Base-by-base conservation (phyloP, 768 basidiomycete species). In the Lanmaoa rubissima region DNA sequence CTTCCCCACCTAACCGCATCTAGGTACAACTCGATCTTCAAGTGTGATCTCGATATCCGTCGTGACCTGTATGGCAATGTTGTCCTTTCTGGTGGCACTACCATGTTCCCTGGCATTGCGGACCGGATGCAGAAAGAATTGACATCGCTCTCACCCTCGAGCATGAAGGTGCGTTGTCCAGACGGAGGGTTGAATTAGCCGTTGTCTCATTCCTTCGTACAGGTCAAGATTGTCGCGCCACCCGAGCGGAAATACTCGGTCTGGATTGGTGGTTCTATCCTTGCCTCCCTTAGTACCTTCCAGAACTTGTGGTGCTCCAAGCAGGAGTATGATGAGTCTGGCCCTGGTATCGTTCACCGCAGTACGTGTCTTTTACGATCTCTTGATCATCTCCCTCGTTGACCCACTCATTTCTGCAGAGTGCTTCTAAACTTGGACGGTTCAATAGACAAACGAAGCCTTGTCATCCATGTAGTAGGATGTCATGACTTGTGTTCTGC, bases 81-180 rank as follows among this genome's bases (percentile, higher is more conserved):
- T n/a, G 74, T 73, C 14, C 75, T 85, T 65, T 82, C 82, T 56
- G 92, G 92, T 69, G 92, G 92, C 70, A 91, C 90, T 60, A 94
- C 92, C 69, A 94, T 95, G 92, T 94, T 94, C 89, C 87, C 90
- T 64, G 94, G 93, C 79, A 94, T 96, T 66, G 85, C 92, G 64
- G 94, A 96, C 75, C 89, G 94, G 67, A 92, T 96, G 91, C 90
- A 92, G 74, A 94, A 93, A 81, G 93, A 96, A 77, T 79, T 96
- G 71, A 89, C 89, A 21, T 78, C 87, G 21, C 80, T 94, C 63
- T 63, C 70, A 36, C 93, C 94, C 28, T 82, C 89, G 55, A 91
- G 88, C 76, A 89, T 95, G 89, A 95, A 94, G 85, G 81, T 79
- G 38, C 32, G 78, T 70, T 28, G 19, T 28, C 14, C 10, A 14